These are phyloP conservation scores for Colletotrichum sp. DNA, from an alignment of 2,329 filamentous ascomycete species.

Conservation along the genomic window DNA sequence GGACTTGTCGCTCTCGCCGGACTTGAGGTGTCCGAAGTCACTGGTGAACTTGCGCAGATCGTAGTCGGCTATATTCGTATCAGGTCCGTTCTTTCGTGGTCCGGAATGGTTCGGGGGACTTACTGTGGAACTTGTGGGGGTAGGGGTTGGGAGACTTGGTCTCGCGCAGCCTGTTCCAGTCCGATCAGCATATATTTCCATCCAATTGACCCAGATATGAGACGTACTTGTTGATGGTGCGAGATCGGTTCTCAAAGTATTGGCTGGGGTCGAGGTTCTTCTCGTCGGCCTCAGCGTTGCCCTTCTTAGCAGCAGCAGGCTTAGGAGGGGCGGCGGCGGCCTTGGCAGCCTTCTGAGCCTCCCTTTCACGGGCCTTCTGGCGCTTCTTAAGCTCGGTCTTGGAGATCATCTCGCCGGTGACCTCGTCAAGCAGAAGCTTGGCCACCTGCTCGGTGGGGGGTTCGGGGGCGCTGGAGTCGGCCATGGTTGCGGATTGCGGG, in stretches of 20 bases:
- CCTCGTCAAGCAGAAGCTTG: constrained; percentile 87
- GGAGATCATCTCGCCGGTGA: constrained; percentile 86
- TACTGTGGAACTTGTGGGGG: constrained; percentile 72
- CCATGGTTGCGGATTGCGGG: constrained; percentile 16
- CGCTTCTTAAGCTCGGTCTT: constrained; percentile 94
- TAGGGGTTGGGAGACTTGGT: constrained; percentile 82
- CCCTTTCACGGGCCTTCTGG: constrained; percentile 87
- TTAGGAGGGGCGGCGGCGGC: constrained; percentile 70
- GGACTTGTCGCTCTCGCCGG: constrained; percentile 81
- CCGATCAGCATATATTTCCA: constrained; percentile 67
- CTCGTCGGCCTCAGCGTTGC: constrained; percentile 71
- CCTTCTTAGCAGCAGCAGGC: constrained; percentile 71
- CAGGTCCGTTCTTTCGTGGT: constrained; percentile 19
- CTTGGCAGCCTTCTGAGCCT: constrained; percentile 89
- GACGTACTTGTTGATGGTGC: constrained; percentile 70
- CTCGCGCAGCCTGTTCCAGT: constrained; percentile 58
- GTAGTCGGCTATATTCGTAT: constrained; percentile 73
- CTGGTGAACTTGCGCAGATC: constrained; percentile 81
- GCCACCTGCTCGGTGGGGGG: constrained; percentile 59
- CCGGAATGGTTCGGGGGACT: not conserved
- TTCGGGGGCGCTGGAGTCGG: constrained; percentile 36
- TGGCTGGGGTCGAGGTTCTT: constrained; percentile 64
- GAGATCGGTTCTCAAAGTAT: constrained; percentile 96
- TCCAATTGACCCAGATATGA: constrained; percentile 25
- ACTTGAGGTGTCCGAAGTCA: constrained; percentile 82